Conservation (phyloP, 2,329 filamentous ascomycete genomes). For the Myriosclerotinia duriaeana region DNA sequence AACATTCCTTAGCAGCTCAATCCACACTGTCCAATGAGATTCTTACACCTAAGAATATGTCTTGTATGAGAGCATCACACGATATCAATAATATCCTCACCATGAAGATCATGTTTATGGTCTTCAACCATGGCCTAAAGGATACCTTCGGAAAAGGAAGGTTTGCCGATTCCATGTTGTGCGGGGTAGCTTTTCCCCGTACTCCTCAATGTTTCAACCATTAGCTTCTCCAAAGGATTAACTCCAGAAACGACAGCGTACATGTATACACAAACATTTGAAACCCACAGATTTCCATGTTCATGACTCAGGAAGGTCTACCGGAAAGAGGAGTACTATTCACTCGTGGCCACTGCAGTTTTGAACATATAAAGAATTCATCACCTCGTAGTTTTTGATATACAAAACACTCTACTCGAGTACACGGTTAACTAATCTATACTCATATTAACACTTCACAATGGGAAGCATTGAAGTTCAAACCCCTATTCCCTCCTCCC, state of each 20-base stretch:
- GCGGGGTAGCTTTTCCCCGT: constrained; percentile 4
- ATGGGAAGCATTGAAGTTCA: constrained; percentile 31
- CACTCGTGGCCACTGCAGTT: too few relatives aligned
- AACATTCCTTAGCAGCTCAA: too few relatives aligned
- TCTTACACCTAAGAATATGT: not conserved
- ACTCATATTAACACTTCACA: not conserved
- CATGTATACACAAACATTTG: not conserved
- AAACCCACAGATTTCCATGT: not conserved
- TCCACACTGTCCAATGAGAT: too few relatives aligned
- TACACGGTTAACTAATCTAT: not conserved
- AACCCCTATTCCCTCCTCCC: constrained; percentile 24
- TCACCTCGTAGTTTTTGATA: not conserved
- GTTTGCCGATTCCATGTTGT: constrained; percentile 18
- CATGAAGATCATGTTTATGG: not conserved
- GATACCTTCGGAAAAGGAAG: constrained; percentile 1
- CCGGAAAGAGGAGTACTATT: not conserved
- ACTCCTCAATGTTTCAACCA: too few relatives aligned
- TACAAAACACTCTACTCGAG: too few relatives aligned
- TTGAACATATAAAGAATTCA: not conserved
- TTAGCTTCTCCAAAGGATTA: not conserved
- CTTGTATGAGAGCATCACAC: not conserved
- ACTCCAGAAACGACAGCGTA: not conserved
- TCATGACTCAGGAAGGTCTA: constrained; percentile 10
- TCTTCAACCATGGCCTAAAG: not conserved
- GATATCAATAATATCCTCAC: too few relatives aligned